Evolutionary conservation across 495 filamentous ascomycete genomes (phyloP).

Genomic region (Oidiodendron maius): DNA sequence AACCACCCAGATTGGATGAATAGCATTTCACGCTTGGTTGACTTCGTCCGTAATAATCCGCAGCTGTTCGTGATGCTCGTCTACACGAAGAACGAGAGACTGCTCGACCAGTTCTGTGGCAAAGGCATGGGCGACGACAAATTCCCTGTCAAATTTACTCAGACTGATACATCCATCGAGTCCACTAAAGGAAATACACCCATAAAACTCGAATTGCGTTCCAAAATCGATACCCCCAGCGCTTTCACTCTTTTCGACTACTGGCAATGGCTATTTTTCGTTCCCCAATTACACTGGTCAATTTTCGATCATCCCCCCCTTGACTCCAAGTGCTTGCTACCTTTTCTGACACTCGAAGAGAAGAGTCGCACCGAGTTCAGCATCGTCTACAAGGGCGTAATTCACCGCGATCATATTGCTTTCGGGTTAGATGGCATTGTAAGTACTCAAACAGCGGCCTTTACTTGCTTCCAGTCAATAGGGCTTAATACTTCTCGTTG

Average conservation of each 20-base stretch:
- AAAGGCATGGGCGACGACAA: neutral
- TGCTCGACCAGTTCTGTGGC: conserved; percentile 1
- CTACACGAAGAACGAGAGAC: neutral
- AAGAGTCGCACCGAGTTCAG: conserved; percentile 6
- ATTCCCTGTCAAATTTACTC: neutral
- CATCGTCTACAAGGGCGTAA: conserved; percentile 1
- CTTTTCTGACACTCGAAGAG: conserved; percentile 5
- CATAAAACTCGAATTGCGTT: neutral
- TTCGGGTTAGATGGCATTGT: neutral
- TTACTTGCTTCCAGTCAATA: neutral
- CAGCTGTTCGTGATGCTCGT: conserved; percentile 3
- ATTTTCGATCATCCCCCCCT: neutral
- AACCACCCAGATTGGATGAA: conserved; percentile 1
- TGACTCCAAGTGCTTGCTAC: neutral
- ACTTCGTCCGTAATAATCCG: neutral
- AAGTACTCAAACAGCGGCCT: conserved; percentile 3
- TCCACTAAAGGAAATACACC: neutral
- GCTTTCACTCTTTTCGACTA: neutral
- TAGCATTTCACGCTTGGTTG: neutral
- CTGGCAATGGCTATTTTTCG: neutral
- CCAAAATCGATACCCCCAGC: neutral
- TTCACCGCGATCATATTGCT: neutral
- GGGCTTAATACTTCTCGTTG: neutral
- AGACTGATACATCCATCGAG: neutral
- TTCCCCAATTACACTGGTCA: neutral